These are phyloP conservation scores for Epichloe glyceriae DNA, from an alignment of 2,329 filamentous ascomycete species.

Conservation along the genomic window DNA sequence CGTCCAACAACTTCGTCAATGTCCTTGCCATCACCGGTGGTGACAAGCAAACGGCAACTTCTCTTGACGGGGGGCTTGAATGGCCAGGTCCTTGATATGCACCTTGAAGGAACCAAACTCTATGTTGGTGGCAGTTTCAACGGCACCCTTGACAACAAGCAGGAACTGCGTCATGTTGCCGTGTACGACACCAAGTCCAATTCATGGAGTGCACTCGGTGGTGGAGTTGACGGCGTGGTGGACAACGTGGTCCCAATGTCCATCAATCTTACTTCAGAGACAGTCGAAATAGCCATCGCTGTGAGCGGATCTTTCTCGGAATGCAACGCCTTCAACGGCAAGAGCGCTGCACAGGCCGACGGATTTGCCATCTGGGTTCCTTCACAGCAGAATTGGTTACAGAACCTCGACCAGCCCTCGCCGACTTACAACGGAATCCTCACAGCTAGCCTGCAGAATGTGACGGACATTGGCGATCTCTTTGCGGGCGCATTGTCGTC, in stretches of 20 bases:
- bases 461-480: constrained; percentile 50
- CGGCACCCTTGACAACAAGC: constrained; percentile 48
- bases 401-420: constrained; percentile 55
- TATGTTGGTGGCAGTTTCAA: constrained; percentile 83
- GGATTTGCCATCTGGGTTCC: constrained; percentile 91
- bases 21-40: constrained; percentile 55
- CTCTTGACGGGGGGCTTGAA: constrained; percentile 67
- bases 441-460: constrained; percentile 52
- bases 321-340: constrained; percentile 54
- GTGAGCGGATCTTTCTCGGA: constrained; percentile 69
- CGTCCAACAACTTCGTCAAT: constrained; percentile 53
- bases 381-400: constrained; percentile 73
- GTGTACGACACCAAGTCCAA: constrained; percentile 57
- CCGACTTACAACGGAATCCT: constrained; percentile 61
- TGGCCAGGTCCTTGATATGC: constrained; percentile 59
- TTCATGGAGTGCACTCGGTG: constrained; percentile 67
- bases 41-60: constrained; percentile 46
- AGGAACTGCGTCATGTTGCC: constrained; percentile 64
- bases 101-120: constrained; percentile 50
- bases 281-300: constrained; percentile 60
- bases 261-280: constrained; percentile 60
- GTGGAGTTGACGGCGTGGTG: constrained; percentile 73
- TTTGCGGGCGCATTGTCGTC: constrained; percentile 78
- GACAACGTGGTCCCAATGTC: constrained; percentile 60
- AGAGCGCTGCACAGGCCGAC: constrained; percentile 45